Conservation (phyloP, 2,329 filamentous ascomycete genomes). For the Colletotrichum coccodes region DNA sequence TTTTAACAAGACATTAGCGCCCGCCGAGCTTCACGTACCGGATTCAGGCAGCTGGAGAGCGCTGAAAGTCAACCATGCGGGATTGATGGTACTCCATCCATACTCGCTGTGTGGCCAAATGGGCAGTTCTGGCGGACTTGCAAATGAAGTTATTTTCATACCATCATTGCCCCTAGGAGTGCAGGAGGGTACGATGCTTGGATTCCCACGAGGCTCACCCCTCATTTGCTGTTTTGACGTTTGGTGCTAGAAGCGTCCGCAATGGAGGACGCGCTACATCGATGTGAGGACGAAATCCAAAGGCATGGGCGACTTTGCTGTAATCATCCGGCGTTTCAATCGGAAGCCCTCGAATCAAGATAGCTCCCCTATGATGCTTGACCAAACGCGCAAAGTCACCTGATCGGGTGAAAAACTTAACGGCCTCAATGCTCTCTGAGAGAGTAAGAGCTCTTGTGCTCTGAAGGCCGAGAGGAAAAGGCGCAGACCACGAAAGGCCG, state of each 20-base stretch:
- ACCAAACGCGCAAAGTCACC: conserved; percentile 39
- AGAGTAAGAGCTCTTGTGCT: conserved; percentile 7
- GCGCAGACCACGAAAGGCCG: conserved; percentile 35
- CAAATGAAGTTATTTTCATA: background rate
- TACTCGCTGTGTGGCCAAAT: conserved; percentile 50
- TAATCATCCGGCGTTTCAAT: conserved; percentile 45
- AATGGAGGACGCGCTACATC: conserved; percentile 46
- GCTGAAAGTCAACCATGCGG: conserved; percentile 47
- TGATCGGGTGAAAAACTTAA: conserved; percentile 36
- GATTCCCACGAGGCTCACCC: conserved; percentile 39
- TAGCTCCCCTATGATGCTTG: conserved; percentile 43
- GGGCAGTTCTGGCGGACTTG: conserved; percentile 45
- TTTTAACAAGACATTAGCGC: too few species aligned
- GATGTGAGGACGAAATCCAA: conserved; percentile 45
- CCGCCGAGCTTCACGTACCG: conserved; percentile 42
- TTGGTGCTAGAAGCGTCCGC: conserved; percentile 44
- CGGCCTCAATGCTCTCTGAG: conserved; percentile 27
- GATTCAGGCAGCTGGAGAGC: conserved; percentile 31
- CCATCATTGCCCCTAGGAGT: too few species aligned
- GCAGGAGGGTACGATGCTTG: too few species aligned
- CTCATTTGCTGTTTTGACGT: conserved; percentile 50
- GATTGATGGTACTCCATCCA: conserved; percentile 49
- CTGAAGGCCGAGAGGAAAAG: conserved; percentile 38
- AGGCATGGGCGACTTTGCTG: conserved; percentile 45
- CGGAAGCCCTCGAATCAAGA: conserved; percentile 45